A percentile compares a stretch with the other conserved stretches of the same genome.
phyloP scores from a whole-genome alignment of 1,139 yeast genomes.

The Sugiyamaella neomexicana region DNA sequence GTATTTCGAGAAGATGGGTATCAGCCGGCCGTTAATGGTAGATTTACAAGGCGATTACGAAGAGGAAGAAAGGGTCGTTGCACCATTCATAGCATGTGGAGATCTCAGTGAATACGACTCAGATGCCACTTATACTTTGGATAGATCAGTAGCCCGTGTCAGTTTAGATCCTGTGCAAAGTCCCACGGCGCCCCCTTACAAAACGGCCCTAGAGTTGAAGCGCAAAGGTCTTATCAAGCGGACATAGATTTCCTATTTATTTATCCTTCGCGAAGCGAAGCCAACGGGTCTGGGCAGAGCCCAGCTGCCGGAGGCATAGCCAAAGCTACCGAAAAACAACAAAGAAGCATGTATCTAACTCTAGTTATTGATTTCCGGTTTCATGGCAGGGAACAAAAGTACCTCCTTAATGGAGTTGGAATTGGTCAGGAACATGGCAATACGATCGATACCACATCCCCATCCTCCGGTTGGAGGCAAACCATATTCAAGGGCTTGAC shows the following conservation, averaged over 20 bases:
- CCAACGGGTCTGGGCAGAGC: neutral
- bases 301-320: neutral
- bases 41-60: constrained; percentile 39
- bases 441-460: constrained; percentile 99
- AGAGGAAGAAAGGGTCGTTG: constrained; percentile 66
- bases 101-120: constrained; percentile 84
- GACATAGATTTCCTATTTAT: constrained; percentile 1
- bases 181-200: constrained; percentile 97
- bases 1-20: constrained; percentile 55
- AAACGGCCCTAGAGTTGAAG: constrained; percentile 83
- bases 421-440: constrained; percentile 96
- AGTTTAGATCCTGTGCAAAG: constrained; percentile 86
- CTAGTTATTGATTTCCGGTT: constrained; percentile 62
- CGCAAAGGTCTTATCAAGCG: constrained; percentile 60
- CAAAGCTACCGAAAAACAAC: neutral
- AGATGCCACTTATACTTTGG: constrained; percentile 87
- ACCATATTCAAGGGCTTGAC: constrained; percentile 97
- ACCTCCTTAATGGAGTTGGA: constrained; percentile 98
- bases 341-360: neutral
- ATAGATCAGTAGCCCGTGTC: constrained; percentile 40
- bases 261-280: neutral
- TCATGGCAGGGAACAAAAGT: constrained; percentile 95
- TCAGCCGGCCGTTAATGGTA: constrained; percentile 30
- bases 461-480: constrained; percentile 99
- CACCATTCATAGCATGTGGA: constrained; percentile 92